phyloP scores from a whole-genome alignment of 192 early-diverging fungal species.

The Linnemannia schmuckeri region DNA sequence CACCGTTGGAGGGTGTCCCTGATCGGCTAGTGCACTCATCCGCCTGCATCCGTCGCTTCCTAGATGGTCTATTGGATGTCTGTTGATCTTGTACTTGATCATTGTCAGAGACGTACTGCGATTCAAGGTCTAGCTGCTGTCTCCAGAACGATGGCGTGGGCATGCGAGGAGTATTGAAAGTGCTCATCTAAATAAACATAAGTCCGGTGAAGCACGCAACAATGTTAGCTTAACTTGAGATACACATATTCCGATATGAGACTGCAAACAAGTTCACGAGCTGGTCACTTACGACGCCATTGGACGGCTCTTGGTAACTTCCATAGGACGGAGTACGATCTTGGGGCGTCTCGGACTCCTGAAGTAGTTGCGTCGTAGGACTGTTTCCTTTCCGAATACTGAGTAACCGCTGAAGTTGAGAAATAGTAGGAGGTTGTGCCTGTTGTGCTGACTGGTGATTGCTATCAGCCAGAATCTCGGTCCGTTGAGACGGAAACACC shows the following conservation, averaged over 20 bases:
- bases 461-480: neutral
- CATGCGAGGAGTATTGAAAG: slow-evolving; percentile 27
- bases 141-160: slow-evolving; percentile 13
- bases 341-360: neutral
- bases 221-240: no score
- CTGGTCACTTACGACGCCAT: neutral
- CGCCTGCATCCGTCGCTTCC: slow-evolving; percentile 22
- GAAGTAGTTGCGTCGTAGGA: neutral
- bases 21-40: neutral
- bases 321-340: neutral
- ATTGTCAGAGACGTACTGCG: neutral
- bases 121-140: neutral
- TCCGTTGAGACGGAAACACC: neutral
- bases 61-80: neutral
- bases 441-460: neutral
- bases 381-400: slow-evolving; percentile 7
- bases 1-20: neutral
- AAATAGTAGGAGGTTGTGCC: slow-evolving; percentile 14
- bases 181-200: neutral
- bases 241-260: no score
- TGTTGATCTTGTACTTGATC: neutral
- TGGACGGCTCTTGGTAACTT: neutral
- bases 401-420: slow-evolving; percentile 29
- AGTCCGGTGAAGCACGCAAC: neutral
- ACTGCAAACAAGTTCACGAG: no score